Conservation (phyloP, 2,329 filamentous ascomycete genomes). For the Colletotrichum liriopes region DNA sequence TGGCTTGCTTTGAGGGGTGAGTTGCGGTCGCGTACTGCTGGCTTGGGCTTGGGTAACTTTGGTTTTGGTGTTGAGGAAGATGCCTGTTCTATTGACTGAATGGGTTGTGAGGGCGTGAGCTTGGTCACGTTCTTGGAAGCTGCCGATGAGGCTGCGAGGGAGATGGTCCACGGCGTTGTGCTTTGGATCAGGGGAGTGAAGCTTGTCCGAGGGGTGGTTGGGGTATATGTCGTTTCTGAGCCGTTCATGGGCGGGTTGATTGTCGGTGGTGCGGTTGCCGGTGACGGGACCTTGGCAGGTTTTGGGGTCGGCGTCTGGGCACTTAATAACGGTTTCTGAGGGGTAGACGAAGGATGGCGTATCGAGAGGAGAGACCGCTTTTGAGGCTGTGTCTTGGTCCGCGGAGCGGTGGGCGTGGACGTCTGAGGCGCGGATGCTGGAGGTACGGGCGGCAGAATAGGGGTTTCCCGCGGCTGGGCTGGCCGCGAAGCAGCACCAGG, state of each 20-base stretch:
- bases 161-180: slow-evolving; percentile 15
- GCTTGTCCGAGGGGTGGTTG: slow-evolving; percentile 16
- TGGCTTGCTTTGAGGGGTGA: neutral
- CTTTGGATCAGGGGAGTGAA: slow-evolving; percentile 29
- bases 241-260: neutral
- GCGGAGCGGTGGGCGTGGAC: slow-evolving; percentile 9
- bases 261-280: slow-evolving; percentile 3
- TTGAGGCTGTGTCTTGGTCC: neutral
- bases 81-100: slow-evolving; percentile 7
- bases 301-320: slow-evolving; percentile 7
- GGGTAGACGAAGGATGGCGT: slow-evolving; percentile 7
- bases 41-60: neutral
- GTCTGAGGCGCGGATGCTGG: slow-evolving; percentile 15
- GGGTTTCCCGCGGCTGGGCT: neutral
- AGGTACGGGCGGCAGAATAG: slow-evolving; percentile 15
- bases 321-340: neutral
- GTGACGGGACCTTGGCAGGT: neutral
- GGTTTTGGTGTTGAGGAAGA: neutral
- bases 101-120: neutral
- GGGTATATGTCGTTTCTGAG: neutral
- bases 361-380: slow-evolving; percentile 28
- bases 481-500: neutral
- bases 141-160: neutral
- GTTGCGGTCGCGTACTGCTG: neutral
- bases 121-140: neutral